Base-by-base conservation (phyloP, 352 stramenopile species). In the Globisporangium solare region DNA sequence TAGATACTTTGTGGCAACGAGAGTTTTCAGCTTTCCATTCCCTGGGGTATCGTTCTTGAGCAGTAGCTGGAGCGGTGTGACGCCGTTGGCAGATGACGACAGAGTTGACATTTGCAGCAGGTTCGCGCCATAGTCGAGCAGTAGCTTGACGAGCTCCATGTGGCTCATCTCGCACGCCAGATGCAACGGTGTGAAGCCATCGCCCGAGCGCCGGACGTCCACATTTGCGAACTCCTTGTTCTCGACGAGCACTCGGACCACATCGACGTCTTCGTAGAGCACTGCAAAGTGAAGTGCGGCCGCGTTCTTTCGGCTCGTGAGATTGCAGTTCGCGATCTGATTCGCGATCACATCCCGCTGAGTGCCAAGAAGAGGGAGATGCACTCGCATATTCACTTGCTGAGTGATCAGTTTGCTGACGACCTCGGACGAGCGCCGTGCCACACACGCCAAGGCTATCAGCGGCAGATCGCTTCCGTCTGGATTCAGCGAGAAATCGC, bases 121-220 rank as follows among this genome's bases (percentile, higher is more conserved):
- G 18, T 71, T 81, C 0, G 76, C 78, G 3, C 69, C 76, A 11
- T 83, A 67, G 5, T 79, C 66, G 0, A 90, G 57, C 14, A 92
- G 54, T 0, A 86, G 17, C 35, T 65, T 67, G 24, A 80, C 60
- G 6, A 88, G 66, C 20, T 70, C 66, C 56, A 86, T 61, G 56
- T 85, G 71, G 13, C 68, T 61, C 54, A 84, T 70, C 54, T 85
- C 60, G 15, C 76, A 88, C 5, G 73, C 79, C n/a, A 89, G 45
- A 63, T 89, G 79, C 27, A 89, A 51, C 8, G 79, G 76, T 6
- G 79, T 83, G 51, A 84, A 89, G 1, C 79, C 74, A 57, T 88
- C 77, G 12, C 77, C 66, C 10, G 75, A 88, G 17, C 79, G 64
- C 0, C 68, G 66, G 1, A 89, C 79, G 42, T 88, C 81, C 4